A percentile compares a stretch with the other conserved stretches of the same genome.
phyloP scores from a whole-genome alignment of 352 stramenopile genomes.

The Phytopythium mirpurense region DNA sequence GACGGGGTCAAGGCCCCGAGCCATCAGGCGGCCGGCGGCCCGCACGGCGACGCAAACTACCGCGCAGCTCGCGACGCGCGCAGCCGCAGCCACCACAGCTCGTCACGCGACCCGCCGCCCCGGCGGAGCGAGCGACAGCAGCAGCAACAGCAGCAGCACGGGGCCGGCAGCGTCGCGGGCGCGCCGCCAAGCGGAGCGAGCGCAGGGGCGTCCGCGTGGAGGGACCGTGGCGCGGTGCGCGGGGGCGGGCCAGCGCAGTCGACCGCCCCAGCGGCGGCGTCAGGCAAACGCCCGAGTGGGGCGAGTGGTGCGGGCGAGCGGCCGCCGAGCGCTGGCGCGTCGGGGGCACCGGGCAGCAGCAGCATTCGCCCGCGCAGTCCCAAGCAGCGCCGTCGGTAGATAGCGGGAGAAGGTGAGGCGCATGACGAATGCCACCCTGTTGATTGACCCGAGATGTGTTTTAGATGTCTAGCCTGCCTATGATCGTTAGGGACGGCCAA shows the following conservation, averaged over 20 bases:
- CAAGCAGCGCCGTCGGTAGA: slow-evolving; percentile 30
- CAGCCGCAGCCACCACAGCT: slow-evolving; percentile 46
- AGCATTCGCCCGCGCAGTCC: slow-evolving; percentile 24
- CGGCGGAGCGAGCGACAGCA: slow-evolving; percentile 36
- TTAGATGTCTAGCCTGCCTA: too few species aligned
- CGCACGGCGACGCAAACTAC: slow-evolving; percentile 32
- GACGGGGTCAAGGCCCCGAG: slow-evolving; percentile 14
- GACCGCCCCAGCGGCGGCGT: slow-evolving; percentile 8
- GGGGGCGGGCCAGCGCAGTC: slow-evolving; percentile 11
- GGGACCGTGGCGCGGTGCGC: slow-evolving; percentile 35
- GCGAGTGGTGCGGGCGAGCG: slow-evolving; percentile 13
- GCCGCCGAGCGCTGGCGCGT: slow-evolving; percentile 20
- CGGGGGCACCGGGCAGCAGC: slow-evolving; percentile 3
- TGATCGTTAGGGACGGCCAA: too few species aligned
- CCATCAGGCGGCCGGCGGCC: slow-evolving; percentile 8
- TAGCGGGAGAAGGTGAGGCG: background rate
- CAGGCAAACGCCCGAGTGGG: slow-evolving; percentile 25
- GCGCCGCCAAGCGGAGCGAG: slow-evolving; percentile 1
- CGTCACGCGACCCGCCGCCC: slow-evolving; percentile 29
- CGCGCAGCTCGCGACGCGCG: slow-evolving; percentile 29
- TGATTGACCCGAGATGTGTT: too few species aligned
- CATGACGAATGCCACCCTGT: background rate
- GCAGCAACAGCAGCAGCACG: slow-evolving; percentile 4
- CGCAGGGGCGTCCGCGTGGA: slow-evolving; percentile 20
- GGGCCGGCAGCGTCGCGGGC: slow-evolving; percentile 6